Percentiles rank a stretch among this genome's conserved stretches.
Conservation (phyloP, 139 green algal genomes). For the Gonium pectorale region DNA sequence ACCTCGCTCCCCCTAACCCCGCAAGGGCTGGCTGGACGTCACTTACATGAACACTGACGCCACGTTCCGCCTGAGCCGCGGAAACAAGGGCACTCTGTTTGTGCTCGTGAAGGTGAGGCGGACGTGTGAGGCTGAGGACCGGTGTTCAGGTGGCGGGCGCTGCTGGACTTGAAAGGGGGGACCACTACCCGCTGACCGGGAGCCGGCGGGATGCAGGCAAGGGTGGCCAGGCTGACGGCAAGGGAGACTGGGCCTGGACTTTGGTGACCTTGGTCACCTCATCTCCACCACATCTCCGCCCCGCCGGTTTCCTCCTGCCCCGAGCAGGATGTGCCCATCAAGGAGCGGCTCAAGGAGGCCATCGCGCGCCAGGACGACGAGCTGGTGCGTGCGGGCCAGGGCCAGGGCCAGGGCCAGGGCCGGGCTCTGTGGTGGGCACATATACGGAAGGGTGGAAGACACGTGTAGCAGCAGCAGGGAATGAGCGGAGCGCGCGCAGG, state of each 20-base stretch:
- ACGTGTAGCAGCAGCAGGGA: too few relatives aligned
- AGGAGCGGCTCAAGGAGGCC: constrained; percentile 64
- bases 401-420: not conserved
- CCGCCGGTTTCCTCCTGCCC: not conserved
- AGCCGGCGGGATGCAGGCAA: too few relatives aligned
- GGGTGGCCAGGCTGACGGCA: too few relatives aligned
- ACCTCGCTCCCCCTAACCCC: too few relatives aligned
- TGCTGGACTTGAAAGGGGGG: too few relatives aligned
- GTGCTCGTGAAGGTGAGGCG: constrained; percentile 51
- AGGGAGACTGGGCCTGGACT: too few relatives aligned
- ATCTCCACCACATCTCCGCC: not conserved
- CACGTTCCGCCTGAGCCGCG: constrained; percentile 79
- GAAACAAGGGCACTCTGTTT: constrained; percentile 88
- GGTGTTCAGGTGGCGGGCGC: too few relatives aligned
- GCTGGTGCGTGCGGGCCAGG: constrained; percentile 28
- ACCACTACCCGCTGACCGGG: too few relatives aligned
- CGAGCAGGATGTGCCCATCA: constrained; percentile 55
- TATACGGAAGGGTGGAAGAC: too few relatives aligned
- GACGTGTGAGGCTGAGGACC: too few relatives aligned
- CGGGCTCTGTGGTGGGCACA: not conserved
- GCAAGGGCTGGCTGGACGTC: constrained; percentile 91
- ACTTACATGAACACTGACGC: constrained; percentile 82
- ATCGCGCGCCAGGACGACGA: constrained; percentile 44
- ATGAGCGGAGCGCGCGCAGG: too few relatives aligned
- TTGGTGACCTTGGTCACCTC: too few relatives aligned